These are phyloP conservation scores for Phytophthora sojae DNA, from an alignment of 352 stramenopile species.

Conservation along the genomic window DNA sequence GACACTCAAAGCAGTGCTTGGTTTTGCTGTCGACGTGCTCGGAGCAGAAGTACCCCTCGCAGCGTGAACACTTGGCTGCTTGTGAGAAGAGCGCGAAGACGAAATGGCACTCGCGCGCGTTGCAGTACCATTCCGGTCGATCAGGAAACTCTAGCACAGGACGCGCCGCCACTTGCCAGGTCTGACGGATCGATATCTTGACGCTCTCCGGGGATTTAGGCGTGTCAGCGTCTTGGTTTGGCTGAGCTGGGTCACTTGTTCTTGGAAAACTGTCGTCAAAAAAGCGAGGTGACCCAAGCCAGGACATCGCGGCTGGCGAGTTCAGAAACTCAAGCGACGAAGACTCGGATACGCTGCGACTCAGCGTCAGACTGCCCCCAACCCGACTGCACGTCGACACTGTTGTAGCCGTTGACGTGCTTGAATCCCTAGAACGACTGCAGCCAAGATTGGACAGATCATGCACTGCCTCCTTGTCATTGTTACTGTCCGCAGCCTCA, in stretches of 20 bases:
- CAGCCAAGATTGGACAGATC: constrained; percentile 13
- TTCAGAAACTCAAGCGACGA: constrained; percentile 62
- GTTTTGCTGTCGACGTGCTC: constrained; percentile 51
- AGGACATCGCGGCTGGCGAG: constrained; percentile 39
- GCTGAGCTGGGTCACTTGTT: constrained; percentile 7
- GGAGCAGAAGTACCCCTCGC: constrained; percentile 66
- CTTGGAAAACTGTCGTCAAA: constrained; percentile 24
- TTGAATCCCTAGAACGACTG: constrained; percentile 35
- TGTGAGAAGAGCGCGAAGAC: constrained; percentile 79
- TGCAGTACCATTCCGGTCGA: constrained; percentile 80
- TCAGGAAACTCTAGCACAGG: constrained; percentile 61
- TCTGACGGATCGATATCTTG: not conserved
- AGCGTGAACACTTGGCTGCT: constrained; percentile 54
- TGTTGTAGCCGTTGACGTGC: constrained; percentile 25
- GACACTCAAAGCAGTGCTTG: constrained; percentile 48
- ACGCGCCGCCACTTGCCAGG: constrained; percentile 12
- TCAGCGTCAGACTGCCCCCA: constrained; percentile 31
- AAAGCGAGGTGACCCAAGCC: constrained; percentile 38
- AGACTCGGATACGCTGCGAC: constrained; percentile 48
- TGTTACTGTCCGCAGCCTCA: constrained; percentile 28
- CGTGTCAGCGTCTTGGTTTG: constrained; percentile 16
- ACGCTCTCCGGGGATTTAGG: constrained; percentile 8
- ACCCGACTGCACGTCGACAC: constrained; percentile 24
- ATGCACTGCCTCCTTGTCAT: constrained; percentile 22
- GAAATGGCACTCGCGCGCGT: constrained; percentile 58